phyloP scores from a whole-genome alignment of 2,329 filamentous ascomycete genomes.

The Aspergillus quadricinctus region DNA sequence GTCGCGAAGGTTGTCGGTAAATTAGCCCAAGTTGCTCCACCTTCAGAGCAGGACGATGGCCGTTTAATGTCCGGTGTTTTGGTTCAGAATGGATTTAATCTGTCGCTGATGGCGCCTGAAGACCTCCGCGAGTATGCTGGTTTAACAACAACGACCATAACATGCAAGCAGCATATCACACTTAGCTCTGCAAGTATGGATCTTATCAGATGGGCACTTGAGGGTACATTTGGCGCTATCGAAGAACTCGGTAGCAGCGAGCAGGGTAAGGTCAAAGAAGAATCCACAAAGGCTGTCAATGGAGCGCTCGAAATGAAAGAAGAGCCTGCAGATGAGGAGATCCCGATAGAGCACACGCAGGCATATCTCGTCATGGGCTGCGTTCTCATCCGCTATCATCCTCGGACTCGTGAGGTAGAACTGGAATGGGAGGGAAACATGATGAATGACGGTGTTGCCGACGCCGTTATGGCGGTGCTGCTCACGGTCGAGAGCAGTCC shows the following conservation, averaged over 20 bases:
- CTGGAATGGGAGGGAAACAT: conserved; percentile 98
- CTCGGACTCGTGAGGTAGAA: conserved; percentile 70
- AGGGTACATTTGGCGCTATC: conserved; percentile 87
- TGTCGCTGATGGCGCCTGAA: conserved; percentile 94
- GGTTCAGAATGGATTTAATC: conserved; percentile 96
- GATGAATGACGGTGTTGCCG: conserved; percentile 96
- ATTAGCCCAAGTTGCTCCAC: conserved; percentile 75
- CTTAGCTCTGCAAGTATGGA: conserved; percentile 86
- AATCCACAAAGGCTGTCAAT: conserved; percentile 27
- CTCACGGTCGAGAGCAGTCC: conserved; percentile 90
- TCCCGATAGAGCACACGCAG: conserved; percentile 32
- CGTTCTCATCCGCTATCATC: conserved; percentile 73
- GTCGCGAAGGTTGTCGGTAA: conserved; percentile 94
- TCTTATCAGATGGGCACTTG: conserved; percentile 87
- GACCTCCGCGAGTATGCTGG: conserved; percentile 94
- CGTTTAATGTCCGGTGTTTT: conserved; percentile 81
- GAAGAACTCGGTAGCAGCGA: conserved; percentile 46
- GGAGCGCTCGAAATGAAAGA: conserved; percentile 29
- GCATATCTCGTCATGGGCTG: conserved; percentile 79
- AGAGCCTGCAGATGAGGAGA: conserved; percentile 45
- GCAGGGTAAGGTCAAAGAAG: conserved; percentile 19
- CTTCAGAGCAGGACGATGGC: conserved; percentile 45
- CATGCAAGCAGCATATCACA: conserved; percentile 84
- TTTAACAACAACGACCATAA: conserved; percentile 90
- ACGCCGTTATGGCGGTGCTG: conserved; percentile 89